Percentiles rank a stretch among this genome's conserved stretches.
Evolutionary conservation across 2,329 filamentous ascomycete genomes (phyloP).

Genomic region (Fusarium phyllophilum): DNA sequence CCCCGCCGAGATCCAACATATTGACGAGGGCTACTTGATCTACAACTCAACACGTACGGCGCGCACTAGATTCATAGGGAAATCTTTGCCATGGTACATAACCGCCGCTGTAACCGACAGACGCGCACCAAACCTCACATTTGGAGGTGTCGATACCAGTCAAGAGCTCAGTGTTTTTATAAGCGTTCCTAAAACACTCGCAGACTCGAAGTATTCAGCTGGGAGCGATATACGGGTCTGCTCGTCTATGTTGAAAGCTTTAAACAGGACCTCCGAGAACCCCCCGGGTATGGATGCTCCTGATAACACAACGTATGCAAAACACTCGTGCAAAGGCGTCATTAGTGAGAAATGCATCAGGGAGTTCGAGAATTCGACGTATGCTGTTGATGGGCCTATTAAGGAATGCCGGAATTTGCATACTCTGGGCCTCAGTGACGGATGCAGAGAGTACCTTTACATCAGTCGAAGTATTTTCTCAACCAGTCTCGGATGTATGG

Average conservation of each 20-base stretch:
- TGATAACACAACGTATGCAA: fast-evolving
- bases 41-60: background rate
- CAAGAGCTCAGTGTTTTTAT: background rate
- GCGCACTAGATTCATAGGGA: no score
- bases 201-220: fast-evolving
- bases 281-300: background rate
- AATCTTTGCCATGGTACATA: background rate
- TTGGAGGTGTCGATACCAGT: background rate
- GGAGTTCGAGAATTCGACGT: background rate
- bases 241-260: fast-evolving
- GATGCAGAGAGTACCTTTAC: fast-evolving
- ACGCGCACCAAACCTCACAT: fast-evolving
- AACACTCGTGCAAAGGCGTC: background rate
- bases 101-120: background rate
- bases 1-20: fast-evolving
- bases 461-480: background rate
- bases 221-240: fast-evolving
- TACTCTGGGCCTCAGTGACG: background rate
- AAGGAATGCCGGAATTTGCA: background rate
- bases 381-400: background rate
- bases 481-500: background rate
- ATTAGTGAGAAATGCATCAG: background rate
- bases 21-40: background rate
- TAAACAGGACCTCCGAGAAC: background rate
- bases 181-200: background rate